Percentiles rank a stretch among this genome's conserved stretches.
phyloP scores from a whole-genome alignment of 495 filamentous ascomycete species.

The Neurospora sp. region DNA sequence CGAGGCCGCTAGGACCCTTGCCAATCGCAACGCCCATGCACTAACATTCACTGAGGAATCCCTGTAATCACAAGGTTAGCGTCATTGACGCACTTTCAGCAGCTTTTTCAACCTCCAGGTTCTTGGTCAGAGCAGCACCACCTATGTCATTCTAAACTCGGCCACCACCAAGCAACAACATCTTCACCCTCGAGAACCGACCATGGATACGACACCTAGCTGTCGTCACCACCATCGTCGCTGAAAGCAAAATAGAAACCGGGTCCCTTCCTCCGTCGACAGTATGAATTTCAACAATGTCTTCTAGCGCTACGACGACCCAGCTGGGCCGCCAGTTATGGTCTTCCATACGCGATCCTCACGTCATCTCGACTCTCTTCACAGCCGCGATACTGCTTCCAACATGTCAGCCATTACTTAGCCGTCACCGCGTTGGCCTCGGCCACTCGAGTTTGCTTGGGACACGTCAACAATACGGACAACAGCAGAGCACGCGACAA shows the following conservation, averaged over 20 bases:
- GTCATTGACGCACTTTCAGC: conserved; percentile 15
- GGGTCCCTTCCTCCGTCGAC: background rate
- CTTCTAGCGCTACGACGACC: conserved; percentile 33
- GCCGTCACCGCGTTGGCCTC: conserved; percentile 1
- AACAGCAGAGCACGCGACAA: background rate
- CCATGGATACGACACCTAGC: background rate
- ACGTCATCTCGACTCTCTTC: conserved; percentile 14
- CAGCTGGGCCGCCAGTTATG: conserved; percentile 36
- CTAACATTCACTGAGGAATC: background rate
- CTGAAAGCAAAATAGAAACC: background rate
- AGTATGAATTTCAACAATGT: conserved; percentile 35
- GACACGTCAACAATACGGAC: background rate
- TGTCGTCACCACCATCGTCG: background rate
- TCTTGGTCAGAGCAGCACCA: background rate
- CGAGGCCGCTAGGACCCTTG: conserved; percentile 1
- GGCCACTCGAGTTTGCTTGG: background rate
- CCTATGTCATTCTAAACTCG: background rate
- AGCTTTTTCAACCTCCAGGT: background rate
- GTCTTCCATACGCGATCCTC: conserved; percentile 32
- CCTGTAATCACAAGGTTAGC: conserved; percentile 7
- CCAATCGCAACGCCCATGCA: background rate
- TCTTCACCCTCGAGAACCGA: background rate
- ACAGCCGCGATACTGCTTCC: conserved; percentile 21
- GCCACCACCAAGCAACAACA: background rate
- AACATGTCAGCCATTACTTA: conserved; percentile 14